These are phyloP conservation scores for Lichtheimia hyalospora DNA, from an alignment of 371 early-diverging fungal species.

Conservation along the genomic window DNA sequence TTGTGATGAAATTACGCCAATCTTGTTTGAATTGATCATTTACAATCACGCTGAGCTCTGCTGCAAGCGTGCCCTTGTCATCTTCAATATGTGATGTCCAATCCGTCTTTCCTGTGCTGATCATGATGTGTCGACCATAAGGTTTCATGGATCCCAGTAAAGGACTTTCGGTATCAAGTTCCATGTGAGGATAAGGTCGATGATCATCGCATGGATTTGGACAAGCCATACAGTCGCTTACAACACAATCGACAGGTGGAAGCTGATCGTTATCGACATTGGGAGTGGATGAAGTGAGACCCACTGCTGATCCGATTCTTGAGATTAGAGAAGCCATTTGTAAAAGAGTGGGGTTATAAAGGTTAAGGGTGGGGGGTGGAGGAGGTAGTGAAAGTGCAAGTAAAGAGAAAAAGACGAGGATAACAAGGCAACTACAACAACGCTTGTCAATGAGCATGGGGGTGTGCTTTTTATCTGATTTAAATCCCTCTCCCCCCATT, in stretches of 20 bases:
- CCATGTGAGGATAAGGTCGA: constrained; percentile 63
- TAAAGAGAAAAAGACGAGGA: too few relatives aligned
- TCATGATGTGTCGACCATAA: constrained; percentile 70
- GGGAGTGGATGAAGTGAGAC: not conserved
- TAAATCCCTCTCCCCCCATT: too few relatives aligned
- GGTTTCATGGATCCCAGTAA: constrained; percentile 70
- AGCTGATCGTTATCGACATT: constrained; percentile 18
- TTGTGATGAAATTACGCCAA: constrained; percentile 49
- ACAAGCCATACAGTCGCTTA: constrained; percentile 42
- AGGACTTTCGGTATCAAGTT: constrained; percentile 55
- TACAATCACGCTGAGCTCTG: constrained; percentile 27
- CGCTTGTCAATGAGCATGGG: too few relatives aligned
- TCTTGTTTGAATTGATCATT: constrained; percentile 15
- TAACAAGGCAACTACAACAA: too few relatives aligned
- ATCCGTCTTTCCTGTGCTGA: constrained; percentile 61
- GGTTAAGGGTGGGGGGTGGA: too few relatives aligned
- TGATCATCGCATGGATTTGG: constrained; percentile 59
- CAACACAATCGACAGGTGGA: constrained; percentile 33
- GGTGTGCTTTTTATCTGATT: too few relatives aligned
- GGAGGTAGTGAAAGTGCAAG: not conserved
- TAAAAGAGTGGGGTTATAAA: not conserved
- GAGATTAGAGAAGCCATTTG: not conserved
- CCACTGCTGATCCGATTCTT: not conserved
- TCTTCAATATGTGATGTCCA: constrained; percentile 68
- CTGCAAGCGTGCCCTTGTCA: constrained; percentile 49